Evolutionary conservation across 495 filamentous ascomycete genomes (phyloP).

Genomic region (Alectoria sarmentosa): DNA sequence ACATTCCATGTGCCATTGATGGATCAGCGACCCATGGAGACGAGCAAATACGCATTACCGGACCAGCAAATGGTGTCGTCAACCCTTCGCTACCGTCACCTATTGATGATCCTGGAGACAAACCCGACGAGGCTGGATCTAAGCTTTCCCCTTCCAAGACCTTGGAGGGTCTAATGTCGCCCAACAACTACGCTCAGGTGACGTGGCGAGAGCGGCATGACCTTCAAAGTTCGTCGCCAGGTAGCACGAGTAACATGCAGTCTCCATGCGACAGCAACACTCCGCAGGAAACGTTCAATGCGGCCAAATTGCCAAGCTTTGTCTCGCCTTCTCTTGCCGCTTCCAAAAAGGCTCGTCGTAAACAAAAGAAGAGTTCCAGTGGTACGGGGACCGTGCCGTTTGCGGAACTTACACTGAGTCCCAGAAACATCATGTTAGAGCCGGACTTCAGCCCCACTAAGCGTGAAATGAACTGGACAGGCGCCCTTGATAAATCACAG

Average conservation of each 20-base stretch:
- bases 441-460: neutral
- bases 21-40: neutral
- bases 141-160: neutral
- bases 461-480: neutral
- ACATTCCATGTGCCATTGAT: neutral
- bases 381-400: neutral
- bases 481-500: neutral
- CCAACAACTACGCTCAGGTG: neutral
- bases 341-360: neutral
- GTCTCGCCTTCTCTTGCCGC: neutral
- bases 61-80: neutral
- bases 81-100: neutral
- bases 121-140: neutral
- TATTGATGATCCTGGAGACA: neutral
- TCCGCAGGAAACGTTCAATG: neutral
- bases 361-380: neutral
- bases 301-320: neutral
- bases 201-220: neutral
- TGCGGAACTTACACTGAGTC: neutral
- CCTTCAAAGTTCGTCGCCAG: neutral
- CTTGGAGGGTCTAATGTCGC: neutral
- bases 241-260: neutral
- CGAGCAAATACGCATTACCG: neutral
- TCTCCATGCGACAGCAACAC: neutral
- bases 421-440: neutral